Evolutionary conservation across 257 asterid genomes (phyloP), one percentile per base, ranked within the genome.

Genomic region (Plantago ovata): DNA sequence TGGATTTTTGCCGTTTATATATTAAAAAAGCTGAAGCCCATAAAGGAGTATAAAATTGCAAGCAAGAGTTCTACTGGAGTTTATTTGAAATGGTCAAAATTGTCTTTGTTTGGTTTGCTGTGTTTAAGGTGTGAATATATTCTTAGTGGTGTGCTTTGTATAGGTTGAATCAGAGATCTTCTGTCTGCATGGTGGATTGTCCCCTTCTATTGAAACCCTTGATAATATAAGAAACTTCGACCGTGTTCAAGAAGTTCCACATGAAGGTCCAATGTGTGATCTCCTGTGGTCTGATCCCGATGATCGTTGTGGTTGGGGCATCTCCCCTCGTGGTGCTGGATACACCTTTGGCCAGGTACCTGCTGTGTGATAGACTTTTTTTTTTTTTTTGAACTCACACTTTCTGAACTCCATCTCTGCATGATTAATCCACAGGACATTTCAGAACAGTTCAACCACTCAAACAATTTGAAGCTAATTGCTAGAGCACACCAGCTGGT

Each of bases 241-340:
- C 49, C 98, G 98, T 71, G 95, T 90, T 61, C 98, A 90, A 86
- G 98, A 90, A 82, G 98, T 90, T 61, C 98, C 98, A 42, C 98
- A 90, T 68, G 98, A 90, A 77, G 98, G 98, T 56, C 96, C 98
- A 32, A 90, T 90, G 98, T 90, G 98, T 55, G 98, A 90, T 70
- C 83, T 90, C 36, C 76, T 90, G 63, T 90, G 98, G 96, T 90
- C 98, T 66, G 98, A 90, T 78, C 98, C 98, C 18, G 98, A 90
- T 75, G 98, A 90, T 69, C 93, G 98, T 20, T 90, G 98, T 66
- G 98, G 98, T 62, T 90, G 98, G 98, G 98, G 98, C 58, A 90
- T 90, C 57, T 90, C 98, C 20, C 96, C 98, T 20, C 95, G 98
- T 59, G 98, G 96, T 52, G 98, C 98, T 70, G 98, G 98, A 57